Evolutionary conservation across 441 rosid species (phyloP), one percentile per base, ranked within the genome.

Genomic region (Cnidoscolus chayamansa): DNA sequence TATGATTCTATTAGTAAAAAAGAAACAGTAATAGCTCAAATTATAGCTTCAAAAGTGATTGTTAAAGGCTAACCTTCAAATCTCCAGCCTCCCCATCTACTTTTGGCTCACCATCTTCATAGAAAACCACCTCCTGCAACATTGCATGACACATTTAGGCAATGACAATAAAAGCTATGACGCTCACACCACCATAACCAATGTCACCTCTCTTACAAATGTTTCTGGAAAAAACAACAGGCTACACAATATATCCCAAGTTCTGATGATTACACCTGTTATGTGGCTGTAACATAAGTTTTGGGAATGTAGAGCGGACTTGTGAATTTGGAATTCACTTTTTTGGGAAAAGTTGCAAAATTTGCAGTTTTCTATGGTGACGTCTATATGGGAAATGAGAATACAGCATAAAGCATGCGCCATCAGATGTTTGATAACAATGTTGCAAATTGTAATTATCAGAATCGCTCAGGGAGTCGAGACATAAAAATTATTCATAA

Each of bases 71-170:
- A 77, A 93, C 99, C 92, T 86, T 95, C 80, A 95, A 82, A 83
- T 95, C 98, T 66, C 99, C 99, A 61, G 97, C 89, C 80, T 95
- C 99, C 35, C 98, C 99, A 61, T 95, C 98, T 32, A 91, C 78
- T 56, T 72, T 84, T 40, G 97, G 98, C 62, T 95, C 99, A 31
- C 98, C 99, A 32, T 95, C 98, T 79, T 95, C 99, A 55, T 86
- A 93, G 79, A 95, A 93, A 70, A 87, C 90, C 57, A 95, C 92
- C 81, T 93, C 99, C 97, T 95, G 82, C 35, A 72, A 77, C 25
- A 78, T 13, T 47, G 72, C 25, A 20, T 49, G 32, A 60, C 5
- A 68, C 15, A 47, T 19, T 71, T 32, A n/a, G 64, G 20, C 35
- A 53, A 25, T 8, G n/a, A 17, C 5, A 43, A 47, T 8, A 61